Base-by-base conservation (phyloP, 306 rosid species). In the Casuarina cunninghamiana region DNA sequence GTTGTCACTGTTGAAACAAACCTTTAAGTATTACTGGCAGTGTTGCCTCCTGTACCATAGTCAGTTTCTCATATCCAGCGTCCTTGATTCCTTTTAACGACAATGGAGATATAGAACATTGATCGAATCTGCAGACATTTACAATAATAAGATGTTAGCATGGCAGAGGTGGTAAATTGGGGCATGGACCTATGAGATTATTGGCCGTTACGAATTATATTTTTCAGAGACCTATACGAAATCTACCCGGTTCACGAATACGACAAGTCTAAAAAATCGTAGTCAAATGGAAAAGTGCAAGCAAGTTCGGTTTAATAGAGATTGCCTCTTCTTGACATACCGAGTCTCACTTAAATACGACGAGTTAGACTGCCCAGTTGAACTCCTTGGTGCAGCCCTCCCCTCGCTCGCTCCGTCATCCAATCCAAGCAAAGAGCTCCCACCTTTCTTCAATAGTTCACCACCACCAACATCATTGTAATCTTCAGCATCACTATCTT, bases 21-120 rank as follows among this genome's bases (percentile, higher is more conserved):
- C 99, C 99, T 89, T 86, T 87, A 32, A 93, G 91, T 78, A 95
- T 95, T 10, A 85, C 72, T 11, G 97, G 97, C 83, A 95, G 99
- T n/a, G 97, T 95, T 53, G 97, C 99, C 79, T 85, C 97, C 81
- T 95, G 99, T 21, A 95, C 97, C 48, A 93, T 80, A 13, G 99
- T 95, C 99, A 95, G 89, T 81, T 90, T 95, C 86, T 88, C 97
- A 81, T 88, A 95, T 72, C 99, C 99, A 66, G 89, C 96, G 78
- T 89, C 97, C 87, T 91, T 95, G 80, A 91, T 86, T 81, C 89
- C 99, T 83, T 93, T 95, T 62, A 95, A 82, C 62, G 99, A 91
- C 44, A 88, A 76, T 2, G 89, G 96, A 42, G 97, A 89, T 50
- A 95, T 57, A 3, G 96, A 74, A 86, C 92, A 89, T 58, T 93